These are phyloP conservation scores for Ceratobasidium sp. DNA, from an alignment of 1,284 basidiomycete species.

Conservation along the genomic window DNA sequence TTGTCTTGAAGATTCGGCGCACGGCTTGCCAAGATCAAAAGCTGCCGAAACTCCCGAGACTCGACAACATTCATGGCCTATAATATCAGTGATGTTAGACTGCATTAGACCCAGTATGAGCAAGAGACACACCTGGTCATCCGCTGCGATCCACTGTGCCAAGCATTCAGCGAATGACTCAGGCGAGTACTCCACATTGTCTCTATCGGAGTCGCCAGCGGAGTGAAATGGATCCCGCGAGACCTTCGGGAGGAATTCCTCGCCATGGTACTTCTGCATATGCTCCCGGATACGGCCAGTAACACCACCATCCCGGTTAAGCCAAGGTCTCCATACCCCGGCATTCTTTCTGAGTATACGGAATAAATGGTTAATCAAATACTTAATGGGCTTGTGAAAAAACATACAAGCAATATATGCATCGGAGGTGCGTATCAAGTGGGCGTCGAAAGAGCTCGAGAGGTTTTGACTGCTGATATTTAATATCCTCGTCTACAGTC, in stretches of 20 bases:
- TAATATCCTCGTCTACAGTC: background rate
- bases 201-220: background rate
- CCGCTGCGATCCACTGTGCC: slow-evolving; percentile 11
- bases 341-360: background rate
- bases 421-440: background rate
- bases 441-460: slow-evolving; percentile 5
- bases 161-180: background rate
- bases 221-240: background rate
- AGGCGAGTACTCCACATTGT: background rate
- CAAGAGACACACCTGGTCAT: slow-evolving; percentile 9
- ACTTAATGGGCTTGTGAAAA: background rate
- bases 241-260: background rate
- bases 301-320: slow-evolving; percentile 4
- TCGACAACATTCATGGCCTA: slow-evolving; percentile 30
- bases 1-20: slow-evolving; percentile 13
- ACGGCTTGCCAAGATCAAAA: slow-evolving; percentile 5
- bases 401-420: slow-evolving; percentile 26
- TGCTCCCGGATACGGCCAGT: slow-evolving; percentile 12
- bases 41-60: slow-evolving; percentile 6
- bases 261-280: slow-evolving; percentile 8
- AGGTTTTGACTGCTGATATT: background rate
- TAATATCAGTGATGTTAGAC: background rate
- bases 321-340: slow-evolving; percentile 3
- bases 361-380: background rate
- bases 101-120: no score